Evolutionary conservation across 2,329 filamentous ascomycete genomes (phyloP), one percentile per base, ranked within the genome.

Genomic region (Hypoxylon rubiginosum): DNA sequence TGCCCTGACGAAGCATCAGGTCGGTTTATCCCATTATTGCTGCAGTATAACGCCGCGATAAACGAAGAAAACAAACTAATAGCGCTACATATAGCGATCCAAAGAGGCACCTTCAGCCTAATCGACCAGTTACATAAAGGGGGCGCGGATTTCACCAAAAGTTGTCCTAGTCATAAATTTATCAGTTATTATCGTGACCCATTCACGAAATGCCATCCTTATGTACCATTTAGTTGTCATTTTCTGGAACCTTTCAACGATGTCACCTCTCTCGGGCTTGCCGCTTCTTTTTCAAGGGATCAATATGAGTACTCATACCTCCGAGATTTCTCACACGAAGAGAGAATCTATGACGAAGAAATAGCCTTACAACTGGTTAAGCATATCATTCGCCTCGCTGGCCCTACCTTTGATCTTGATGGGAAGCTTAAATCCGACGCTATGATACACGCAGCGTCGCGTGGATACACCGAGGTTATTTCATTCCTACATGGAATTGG

Each of bases 381-480:
- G 17, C 36, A 36, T 6, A 45, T 59, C 26, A 24, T 59, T 36
- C 4, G 7, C 11, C 48, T 51, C 34, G 48, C 32, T 3, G 46
- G 56, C 3, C 36, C 56, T 21, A 17, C 24, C 13, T 52, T 52
- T n/a, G 56, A 59, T 19, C 21, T 52, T 30, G 48, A 52, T 11
- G 48, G 48, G 26, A 34, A 59, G 21, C n/a, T 45, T 36, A 59
- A 59, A 32, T 59, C 56, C 2, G 48, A 59, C 15, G 56, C 56
- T 21, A 45, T 59, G 45, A 59, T 59, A 45, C 19, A 30, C 15
- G 56, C 56, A 2, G 56, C 48, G n/a, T 30, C 32, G 26, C 48
- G 24, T 34, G 56, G 56, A 59, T 52, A 52, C 36, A 52, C 36
- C 5, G 10, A 59, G 1, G 48, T 59, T 26, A 43, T 59, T 34